Conservation (phyloP, 805 yeast genomes). For the Pichia pseudocactophila region DNA sequence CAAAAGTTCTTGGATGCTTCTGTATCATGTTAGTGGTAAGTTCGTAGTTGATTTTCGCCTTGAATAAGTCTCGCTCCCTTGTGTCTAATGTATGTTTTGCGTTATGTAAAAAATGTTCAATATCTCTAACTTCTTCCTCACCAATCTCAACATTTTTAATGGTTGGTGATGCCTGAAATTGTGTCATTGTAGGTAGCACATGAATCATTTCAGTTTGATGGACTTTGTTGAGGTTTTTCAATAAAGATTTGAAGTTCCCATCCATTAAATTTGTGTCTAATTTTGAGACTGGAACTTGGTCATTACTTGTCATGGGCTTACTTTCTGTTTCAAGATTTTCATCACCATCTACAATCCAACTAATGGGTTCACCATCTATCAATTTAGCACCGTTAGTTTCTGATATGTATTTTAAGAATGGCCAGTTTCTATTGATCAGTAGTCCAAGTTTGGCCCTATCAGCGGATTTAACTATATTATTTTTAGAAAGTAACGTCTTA, state of each 20-base stretch:
- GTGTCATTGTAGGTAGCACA: constrained; percentile 21
- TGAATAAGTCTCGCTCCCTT: constrained; percentile 36
- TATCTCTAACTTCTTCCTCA: constrained; percentile 11
- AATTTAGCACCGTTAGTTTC: constrained; percentile 1
- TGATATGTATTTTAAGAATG: constrained; percentile 9
- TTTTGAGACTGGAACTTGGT: background rate
- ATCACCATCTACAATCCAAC: constrained; percentile 6
- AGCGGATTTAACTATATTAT: background rate
- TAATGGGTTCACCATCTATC: background rate
- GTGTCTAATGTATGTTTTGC: constrained; percentile 34
- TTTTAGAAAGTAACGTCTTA: background rate
- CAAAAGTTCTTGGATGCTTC: constrained; percentile 32
- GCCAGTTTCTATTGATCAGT: constrained; percentile 18
- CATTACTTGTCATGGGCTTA: too few relatives aligned
- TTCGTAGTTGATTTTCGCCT: constrained; percentile 43
- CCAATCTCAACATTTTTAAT: constrained; percentile 1
- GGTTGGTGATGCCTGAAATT: constrained; percentile 18
- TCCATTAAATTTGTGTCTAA: background rate
- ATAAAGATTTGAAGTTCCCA: constrained; percentile 17
- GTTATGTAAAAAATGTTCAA: constrained; percentile 35
- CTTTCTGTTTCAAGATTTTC: too few relatives aligned
- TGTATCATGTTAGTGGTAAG: constrained; percentile 34
- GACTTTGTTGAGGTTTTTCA: constrained; percentile 19
- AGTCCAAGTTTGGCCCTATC: constrained; percentile 2
- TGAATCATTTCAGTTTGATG: constrained; percentile 10